Evolutionary conservation across 352 stramenopile genomes (phyloP).

Genomic region (Pythium grandisporangium): DNA sequence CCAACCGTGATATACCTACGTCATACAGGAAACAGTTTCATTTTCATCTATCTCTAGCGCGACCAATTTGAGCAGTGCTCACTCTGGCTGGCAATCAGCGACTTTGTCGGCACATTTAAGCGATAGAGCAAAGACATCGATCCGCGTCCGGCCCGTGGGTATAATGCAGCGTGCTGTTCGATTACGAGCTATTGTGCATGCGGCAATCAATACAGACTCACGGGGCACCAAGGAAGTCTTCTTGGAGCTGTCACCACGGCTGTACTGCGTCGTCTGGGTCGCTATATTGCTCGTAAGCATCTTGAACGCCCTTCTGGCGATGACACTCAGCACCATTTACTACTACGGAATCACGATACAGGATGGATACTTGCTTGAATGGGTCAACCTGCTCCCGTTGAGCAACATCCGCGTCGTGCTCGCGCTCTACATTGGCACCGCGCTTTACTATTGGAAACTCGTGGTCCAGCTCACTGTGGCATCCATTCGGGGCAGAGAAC

Average conservation of each 20-base stretch:
- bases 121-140: no score
- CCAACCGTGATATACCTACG: no score
- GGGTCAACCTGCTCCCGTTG: background rate
- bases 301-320: conserved; percentile 2
- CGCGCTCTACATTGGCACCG: background rate
- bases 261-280: background rate
- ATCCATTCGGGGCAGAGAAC: background rate
- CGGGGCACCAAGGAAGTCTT: background rate
- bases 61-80: no score
- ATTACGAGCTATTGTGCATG: no score
- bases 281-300: background rate
- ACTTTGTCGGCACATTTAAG: no score
- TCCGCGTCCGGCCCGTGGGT: no score
- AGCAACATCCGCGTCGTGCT: conserved; percentile 5
- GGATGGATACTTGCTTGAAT: conserved; percentile 2
- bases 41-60: no score
- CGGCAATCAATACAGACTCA: no score
- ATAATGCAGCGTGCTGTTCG: no score
- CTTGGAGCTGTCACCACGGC: background rate
- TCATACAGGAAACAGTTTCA: no score
- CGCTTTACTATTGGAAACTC: background rate
- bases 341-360: background rate
- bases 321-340: conserved; percentile 1
- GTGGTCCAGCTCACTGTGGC: background rate
- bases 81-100: no score